phyloP scores from a whole-genome alignment of 768 basidiomycete species.

The Clitopilus hobsonii region DNA sequence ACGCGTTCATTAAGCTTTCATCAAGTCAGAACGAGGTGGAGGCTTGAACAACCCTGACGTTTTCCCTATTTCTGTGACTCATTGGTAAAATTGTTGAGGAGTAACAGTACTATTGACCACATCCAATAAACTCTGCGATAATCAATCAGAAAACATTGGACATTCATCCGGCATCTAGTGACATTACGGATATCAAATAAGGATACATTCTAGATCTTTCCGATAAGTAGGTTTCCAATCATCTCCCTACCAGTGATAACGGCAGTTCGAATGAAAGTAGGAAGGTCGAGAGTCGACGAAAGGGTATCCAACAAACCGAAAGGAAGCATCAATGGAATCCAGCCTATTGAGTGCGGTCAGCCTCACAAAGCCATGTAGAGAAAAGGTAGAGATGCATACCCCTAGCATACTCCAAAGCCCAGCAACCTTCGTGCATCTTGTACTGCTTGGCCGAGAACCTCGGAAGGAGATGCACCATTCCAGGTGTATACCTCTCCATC shows the following conservation, averaged over 20 bases:
- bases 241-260: conserved; percentile 83
- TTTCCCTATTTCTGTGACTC: no score
- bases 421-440: conserved; percentile 95
- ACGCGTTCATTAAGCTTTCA: no score
- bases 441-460: conserved; percentile 92
- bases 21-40: no score
- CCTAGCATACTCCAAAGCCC: conserved; percentile 91
- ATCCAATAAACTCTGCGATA: no score
- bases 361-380: not conserved
- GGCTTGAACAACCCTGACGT: no score
- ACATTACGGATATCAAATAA: not conserved
- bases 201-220: conserved; percentile 66
- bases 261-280: conserved; percentile 74
- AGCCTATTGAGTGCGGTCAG: conserved; percentile 54
- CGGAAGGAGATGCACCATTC: conserved; percentile 79
- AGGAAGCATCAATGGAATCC: conserved; percentile 96
- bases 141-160: no score
- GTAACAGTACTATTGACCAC: no score
- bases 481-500: conserved; percentile 82
- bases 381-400: conserved; percentile 43
- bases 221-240: conserved; percentile 71
- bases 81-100: no score
- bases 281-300: conserved; percentile 85
- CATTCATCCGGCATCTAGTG: no score
- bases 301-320: conserved; percentile 88